A percentile compares a stretch with the other conserved stretches of the same genome.
Evolutionary conservation across 768 basidiomycete genomes (phyloP).

Genomic region (Lentinula raphanica): DNA sequence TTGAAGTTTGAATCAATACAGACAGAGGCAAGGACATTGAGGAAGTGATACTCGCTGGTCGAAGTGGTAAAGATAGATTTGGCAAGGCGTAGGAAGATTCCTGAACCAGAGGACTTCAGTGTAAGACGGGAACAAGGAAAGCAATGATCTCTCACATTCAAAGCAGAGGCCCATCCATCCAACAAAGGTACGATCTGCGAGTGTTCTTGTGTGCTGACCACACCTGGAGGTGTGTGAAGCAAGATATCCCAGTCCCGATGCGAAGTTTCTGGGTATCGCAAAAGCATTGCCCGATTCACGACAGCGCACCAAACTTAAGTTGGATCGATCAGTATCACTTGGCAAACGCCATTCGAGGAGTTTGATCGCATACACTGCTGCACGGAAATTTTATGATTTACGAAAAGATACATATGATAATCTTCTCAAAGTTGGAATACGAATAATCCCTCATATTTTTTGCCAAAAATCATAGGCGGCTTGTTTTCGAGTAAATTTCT

Average conservation of each 20-base stretch:
- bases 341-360: neutral
- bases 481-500: no score
- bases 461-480: no score
- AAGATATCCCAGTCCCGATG: conserved; percentile 42
- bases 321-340: no score
- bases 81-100: conserved; percentile 69
- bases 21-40: no score
- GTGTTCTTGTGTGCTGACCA: conserved; percentile 73
- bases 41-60: conserved; percentile 36
- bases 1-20: neutral
- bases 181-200: conserved; percentile 65
- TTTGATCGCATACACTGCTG: no score
- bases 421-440: no score
- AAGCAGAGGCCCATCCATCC: conserved; percentile 60
- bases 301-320: conserved; percentile 76
- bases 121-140: neutral
- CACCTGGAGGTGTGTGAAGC: conserved; percentile 67
- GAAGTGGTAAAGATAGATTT: conserved; percentile 54
- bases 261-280: conserved; percentile 25
- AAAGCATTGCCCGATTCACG: conserved; percentile 59
- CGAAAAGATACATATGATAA: no score
- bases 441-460: no score
- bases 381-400: no score
- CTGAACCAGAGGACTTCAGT: conserved; percentile 29
- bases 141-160: conserved; percentile 55